Conservation (phyloP, 176 grass and related monocot genomes). For the Hsuehochloa calcarea region DNA sequence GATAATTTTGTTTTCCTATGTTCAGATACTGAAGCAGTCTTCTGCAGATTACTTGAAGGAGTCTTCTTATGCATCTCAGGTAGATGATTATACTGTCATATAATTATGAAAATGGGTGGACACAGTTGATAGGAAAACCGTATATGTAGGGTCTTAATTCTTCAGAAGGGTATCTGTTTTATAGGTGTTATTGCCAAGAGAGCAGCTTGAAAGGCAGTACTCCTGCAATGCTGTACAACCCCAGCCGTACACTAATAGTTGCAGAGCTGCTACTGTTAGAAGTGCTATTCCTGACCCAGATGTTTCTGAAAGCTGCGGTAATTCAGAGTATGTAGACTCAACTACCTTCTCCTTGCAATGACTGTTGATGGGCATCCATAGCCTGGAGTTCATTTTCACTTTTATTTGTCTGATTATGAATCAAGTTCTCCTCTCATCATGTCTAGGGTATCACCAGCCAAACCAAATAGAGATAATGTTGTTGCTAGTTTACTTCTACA, state of each 20-base stretch:
- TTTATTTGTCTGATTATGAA: conserved; percentile 22
- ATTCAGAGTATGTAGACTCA: conserved; percentile 67
- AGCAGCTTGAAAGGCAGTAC: conserved; percentile 61
- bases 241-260: conserved; percentile 44
- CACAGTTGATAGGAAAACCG: conserved; percentile 4
- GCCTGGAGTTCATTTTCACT: conserved; percentile 19
- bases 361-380: not conserved
- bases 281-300: conserved; percentile 84
- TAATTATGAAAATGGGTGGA: conserved; percentile 20
- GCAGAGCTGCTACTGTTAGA: conserved; percentile 60
- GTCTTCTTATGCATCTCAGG: conserved; percentile 69
- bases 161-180: conserved; percentile 26
- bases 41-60: conserved; percentile 66
- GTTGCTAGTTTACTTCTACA: conserved; percentile 69
- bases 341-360: conserved; percentile 10
- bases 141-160: conserved; percentile 20
- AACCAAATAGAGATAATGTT: conserved; percentile 66
- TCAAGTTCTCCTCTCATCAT: conserved; percentile 35
- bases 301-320: conserved; percentile 47
- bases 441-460: conserved; percentile 44
- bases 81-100: conserved; percentile 38
- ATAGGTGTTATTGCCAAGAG: conserved; percentile 69
- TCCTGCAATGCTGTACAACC: conserved; percentile 21
- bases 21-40: conserved; percentile 71
- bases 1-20: conserved; percentile 21